Evolutionary conservation across 2,329 filamentous ascomycete genomes (phyloP), one percentile per base, ranked within the genome.

Genomic region (Fusarium humuli): DNA sequence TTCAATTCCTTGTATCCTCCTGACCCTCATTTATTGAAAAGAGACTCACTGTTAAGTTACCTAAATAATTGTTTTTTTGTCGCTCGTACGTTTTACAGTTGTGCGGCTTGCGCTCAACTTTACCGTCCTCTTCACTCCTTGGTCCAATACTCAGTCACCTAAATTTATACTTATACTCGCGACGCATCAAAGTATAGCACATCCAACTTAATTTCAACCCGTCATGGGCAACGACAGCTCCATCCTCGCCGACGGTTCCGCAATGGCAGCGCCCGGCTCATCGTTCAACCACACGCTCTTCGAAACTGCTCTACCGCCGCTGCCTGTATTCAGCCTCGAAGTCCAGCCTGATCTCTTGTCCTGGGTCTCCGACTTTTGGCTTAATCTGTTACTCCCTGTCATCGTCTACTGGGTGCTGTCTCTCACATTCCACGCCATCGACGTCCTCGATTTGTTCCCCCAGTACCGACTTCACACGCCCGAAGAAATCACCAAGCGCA

Each of bases 381-480:
- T 97, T 29, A 89, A 92, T 47, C 85, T 97, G 63, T 80, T 94
- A 48, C 83, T 92, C 16, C 94, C 94, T 30, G 87, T 98, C 65
- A 79, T 93, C 74, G 92, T 91, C 61, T 99, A 99, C 86, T 99
- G 96, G 96, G 81, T 83, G 23, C 82, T 97, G 32, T 98, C 95
- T 22, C 82, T 93, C 79, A 82, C 95, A 78, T 99, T 97, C 83
- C 95, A 98, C 84, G 77, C 90, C 73, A 90, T 98, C 76, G 96
- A 99, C 81, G 84, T 90, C 62, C 90, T 91, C 81, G 93, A 98
- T 79, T 83, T 95, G 40, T 97, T 95, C 79, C 91, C 94, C 20
- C 89, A 97, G 76, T 98, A 98, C 82, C 92, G 96, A 69, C 86
- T 99, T 44, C 96, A 99, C 82, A 98, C 96, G 0, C 96, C 96